A percentile compares a stretch with the other conserved stretches of the same genome.
Evolutionary conservation across 257 asterid species (phyloP).

Genomic region (Rauvolfia tetraphylla): DNA sequence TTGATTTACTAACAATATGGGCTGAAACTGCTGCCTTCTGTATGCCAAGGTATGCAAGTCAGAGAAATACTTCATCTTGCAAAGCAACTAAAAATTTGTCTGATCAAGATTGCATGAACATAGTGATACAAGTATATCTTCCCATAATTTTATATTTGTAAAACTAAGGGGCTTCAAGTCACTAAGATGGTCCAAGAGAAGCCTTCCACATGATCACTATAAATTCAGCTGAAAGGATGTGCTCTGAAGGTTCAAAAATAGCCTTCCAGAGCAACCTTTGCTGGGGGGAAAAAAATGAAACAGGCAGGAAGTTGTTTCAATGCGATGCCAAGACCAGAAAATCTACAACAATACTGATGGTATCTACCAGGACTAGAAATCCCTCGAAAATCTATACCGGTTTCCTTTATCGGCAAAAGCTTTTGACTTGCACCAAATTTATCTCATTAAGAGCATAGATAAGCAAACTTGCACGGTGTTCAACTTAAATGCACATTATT

Average conservation of each 20-base stretch:
- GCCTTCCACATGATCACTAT: neutral
- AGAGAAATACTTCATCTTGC: constrained; percentile 1
- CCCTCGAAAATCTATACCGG: neutral
- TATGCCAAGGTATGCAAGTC: neutral
- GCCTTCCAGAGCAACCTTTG: neutral
- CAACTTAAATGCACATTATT: neutral
- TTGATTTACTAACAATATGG: neutral
- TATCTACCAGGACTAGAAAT: neutral
- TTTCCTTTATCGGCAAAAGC: neutral
- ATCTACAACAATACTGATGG: neutral
- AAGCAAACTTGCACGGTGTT: neutral
- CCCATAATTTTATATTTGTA: neutral
- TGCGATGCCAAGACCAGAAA: neutral
- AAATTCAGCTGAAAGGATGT: neutral
- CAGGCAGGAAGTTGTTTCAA: neutral
- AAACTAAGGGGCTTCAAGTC: neutral
- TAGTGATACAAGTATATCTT: neutral
- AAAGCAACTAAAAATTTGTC: neutral
- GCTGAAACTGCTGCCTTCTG: neutral
- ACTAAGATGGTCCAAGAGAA: neutral
- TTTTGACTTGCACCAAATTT: neutral
- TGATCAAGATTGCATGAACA: neutral
- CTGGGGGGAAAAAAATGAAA: neutral
- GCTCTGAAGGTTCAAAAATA: neutral
- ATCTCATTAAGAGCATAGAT: neutral